phyloP scores from a whole-genome alignment of 2,329 filamentous ascomycete genomes.

The Xylariaceae sp. region DNA sequence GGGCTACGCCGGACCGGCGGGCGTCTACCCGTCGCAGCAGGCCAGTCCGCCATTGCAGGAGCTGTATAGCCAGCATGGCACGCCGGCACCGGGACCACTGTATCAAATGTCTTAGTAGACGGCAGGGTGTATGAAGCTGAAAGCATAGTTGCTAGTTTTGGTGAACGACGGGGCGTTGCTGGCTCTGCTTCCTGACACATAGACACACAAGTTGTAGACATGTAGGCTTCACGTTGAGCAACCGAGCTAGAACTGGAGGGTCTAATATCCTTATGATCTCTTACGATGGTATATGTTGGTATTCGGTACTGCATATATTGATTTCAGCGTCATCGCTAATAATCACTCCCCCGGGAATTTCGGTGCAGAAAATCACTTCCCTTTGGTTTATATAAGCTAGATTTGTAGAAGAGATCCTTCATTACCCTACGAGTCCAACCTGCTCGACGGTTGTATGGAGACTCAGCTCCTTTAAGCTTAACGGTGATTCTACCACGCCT shows the following conservation, averaged over 20 bases:
- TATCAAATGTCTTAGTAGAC: constrained; percentile 25
- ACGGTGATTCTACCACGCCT: too few species aligned
- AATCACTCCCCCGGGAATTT: too few species aligned
- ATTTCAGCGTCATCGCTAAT: neutral
- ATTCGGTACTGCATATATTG: neutral
- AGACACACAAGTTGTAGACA: neutral
- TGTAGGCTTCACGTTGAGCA: neutral
- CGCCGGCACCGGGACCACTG: constrained; percentile 22
- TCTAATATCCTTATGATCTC: neutral
- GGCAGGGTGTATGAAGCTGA: neutral
- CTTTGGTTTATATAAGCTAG: too few species aligned
- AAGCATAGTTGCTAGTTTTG: neutral
- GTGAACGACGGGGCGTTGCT: neutral
- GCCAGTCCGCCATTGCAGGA: constrained; percentile 8
- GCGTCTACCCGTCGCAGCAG: constrained; percentile 21
- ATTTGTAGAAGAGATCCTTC: too few species aligned
- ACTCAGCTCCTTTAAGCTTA: too few species aligned
- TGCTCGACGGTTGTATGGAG: too few species aligned
- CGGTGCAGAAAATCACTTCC: too few species aligned
- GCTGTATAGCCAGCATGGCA: constrained; percentile 21
- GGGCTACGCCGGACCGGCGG: constrained; percentile 23
- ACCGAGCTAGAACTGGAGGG: neutral
- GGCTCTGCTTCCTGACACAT: neutral
- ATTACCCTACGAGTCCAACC: too few species aligned
- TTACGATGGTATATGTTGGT: neutral